phyloP scores from a whole-genome alignment of 2,329 filamentous ascomycete genomes.

The Immersiporthe knoxdaviesiana region DNA sequence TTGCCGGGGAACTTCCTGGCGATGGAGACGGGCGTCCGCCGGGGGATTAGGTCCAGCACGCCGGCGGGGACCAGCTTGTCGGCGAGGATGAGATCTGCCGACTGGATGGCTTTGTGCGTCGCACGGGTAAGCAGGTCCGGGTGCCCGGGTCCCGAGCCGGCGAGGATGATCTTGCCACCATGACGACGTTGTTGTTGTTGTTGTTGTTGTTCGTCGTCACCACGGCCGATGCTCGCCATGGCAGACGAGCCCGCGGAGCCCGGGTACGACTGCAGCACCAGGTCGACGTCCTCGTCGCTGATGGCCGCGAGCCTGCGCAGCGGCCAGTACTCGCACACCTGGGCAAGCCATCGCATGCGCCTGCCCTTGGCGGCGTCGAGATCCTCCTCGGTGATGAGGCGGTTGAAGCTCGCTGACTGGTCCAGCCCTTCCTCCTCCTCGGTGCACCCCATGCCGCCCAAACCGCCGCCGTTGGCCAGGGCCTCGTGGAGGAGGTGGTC shows the following conservation, averaged over 20 bases:
- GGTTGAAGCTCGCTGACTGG: constrained; percentile 84
- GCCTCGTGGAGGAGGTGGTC: constrained; percentile 53
- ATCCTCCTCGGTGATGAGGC: constrained; percentile 75
- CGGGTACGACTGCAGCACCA: constrained; percentile 74
- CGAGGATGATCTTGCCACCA: constrained; percentile 73
- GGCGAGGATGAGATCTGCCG: constrained; percentile 78
- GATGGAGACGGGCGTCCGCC: constrained; percentile 86
- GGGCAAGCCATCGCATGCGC: constrained; percentile 88
- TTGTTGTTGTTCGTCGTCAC: constrained; percentile 10
- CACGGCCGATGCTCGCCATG: constrained; percentile 25
- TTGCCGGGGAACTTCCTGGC: constrained; percentile 98
- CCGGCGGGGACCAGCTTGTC: constrained; percentile 85
- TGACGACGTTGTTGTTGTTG: too few relatives aligned
- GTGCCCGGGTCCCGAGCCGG: constrained; percentile 90
- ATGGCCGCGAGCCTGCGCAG: constrained; percentile 79
- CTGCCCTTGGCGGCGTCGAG: constrained; percentile 74
- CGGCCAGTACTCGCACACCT: constrained; percentile 99
- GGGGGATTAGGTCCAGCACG: constrained; percentile 87
- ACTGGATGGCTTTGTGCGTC: constrained; percentile 74
- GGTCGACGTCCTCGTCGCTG: constrained; percentile 76
- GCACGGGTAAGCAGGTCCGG: constrained; percentile 87
- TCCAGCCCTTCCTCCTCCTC: constrained; percentile 69
- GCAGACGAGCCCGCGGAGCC: constrained; percentile 27
- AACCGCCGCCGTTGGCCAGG: constrained; percentile 35
- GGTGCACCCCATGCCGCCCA: constrained; percentile 40